These are phyloP conservation scores for Lactifluus piperatus DNA, from an alignment of 768 basidiomycete species.

Conservation along the genomic window DNA sequence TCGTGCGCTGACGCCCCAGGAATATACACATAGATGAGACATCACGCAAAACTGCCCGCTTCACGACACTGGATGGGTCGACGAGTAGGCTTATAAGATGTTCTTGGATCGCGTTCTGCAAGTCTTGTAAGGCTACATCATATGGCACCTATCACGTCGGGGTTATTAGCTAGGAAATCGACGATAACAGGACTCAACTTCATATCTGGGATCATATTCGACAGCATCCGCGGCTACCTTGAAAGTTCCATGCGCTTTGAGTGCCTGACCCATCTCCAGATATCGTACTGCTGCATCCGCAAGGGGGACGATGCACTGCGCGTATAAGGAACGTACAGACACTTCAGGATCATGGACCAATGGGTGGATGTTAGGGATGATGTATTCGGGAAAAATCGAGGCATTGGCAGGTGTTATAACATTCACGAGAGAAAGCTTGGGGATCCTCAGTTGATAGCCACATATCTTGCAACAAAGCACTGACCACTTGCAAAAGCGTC, in stretches of 20 bases:
- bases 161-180: background rate
- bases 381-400: constrained; percentile 89
- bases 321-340: constrained; percentile 71
- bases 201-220: constrained; percentile 70
- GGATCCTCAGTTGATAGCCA: background rate
- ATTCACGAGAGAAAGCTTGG: constrained; percentile 50
- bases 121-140: constrained; percentile 76
- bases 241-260: constrained; percentile 75
- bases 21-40: constrained; percentile 89
- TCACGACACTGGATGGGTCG: constrained; percentile 84
- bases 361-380: constrained; percentile 82
- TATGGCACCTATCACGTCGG: constrained; percentile 67
- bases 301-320: constrained; percentile 75
- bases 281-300: constrained; percentile 83
- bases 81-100: constrained; percentile 80
- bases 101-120: constrained; percentile 80
- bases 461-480: constrained; percentile 26
- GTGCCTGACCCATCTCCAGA: constrained; percentile 87
- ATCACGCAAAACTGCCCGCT: constrained; percentile 80
- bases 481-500: constrained; percentile 74
- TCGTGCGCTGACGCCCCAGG: constrained; percentile 85
- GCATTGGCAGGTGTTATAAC: constrained; percentile 57
- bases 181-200: constrained; percentile 34
- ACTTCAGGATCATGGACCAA: constrained; percentile 79
- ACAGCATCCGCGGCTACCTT: constrained; percentile 53